Base-by-base conservation (phyloP, 2,329 filamentous ascomycete species). In the Pseudofabraea citricarpa region DNA sequence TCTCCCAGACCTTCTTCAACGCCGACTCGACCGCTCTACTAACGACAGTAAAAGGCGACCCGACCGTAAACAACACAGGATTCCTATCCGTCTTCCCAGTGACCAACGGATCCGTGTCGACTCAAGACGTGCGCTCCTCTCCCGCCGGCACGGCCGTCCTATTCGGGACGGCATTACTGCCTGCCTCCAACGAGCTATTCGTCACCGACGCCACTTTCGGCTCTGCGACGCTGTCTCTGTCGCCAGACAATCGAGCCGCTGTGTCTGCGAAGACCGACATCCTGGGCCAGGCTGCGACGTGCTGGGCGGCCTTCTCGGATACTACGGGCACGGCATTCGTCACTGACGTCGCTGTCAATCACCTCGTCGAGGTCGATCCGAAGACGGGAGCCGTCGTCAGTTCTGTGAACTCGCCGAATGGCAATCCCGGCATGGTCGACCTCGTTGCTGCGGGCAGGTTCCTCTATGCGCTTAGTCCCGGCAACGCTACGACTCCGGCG, bases 1-100 rank as follows among this genome's bases (percentile, higher is more conserved):
- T 83, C 3, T 81, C 79, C 0, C 77, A 83, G 6, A 66, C 72
- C 0, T 76, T 81, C 56, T 83, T 82, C 62, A 77, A 74, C 1
- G 59, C 59, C 0, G 77, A 83, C 41, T 69, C 77, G 48, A 62
- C 57, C 0, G 67, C 61, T 2, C 62, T 85, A 0, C 69, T 75
- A 40, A 68, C 74, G 0, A 79, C 74, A 1, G 77, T 83, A 31
- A 85, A 85, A 60, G 80, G 80, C 1, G 68, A 81, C 43, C 74
- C 74, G 0, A 51, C 64, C 0, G 61, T 60, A 4, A 79, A 78
- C 56, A 78, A 73, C 41, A 75, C 70, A 0, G 78, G 79, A 0
- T 83, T 78, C 51, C 45, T 83, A 9, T 72, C 73, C 0, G 59
- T 68, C 0, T 79, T 78, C 47, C 51, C 69, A 0, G 68, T 82